phyloP scores from a whole-genome alignment of 129 eudicot species.

The Apium graveolens region DNA sequence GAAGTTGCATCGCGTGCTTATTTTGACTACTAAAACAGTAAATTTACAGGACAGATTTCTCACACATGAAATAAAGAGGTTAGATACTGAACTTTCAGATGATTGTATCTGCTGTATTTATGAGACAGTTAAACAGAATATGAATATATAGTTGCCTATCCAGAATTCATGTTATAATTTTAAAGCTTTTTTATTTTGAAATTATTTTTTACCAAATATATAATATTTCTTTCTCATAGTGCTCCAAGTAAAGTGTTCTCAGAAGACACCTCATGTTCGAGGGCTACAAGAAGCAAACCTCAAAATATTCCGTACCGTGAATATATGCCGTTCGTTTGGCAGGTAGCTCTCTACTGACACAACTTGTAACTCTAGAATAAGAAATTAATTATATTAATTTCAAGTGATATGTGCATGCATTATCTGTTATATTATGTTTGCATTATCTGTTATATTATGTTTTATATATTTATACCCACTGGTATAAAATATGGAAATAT shows the following conservation, averaged over 20 bases:
- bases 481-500: neutral
- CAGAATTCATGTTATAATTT: neutral
- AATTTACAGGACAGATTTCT: conserved; percentile 25
- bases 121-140: neutral
- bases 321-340: conserved; percentile 90
- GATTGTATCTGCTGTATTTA: neutral
- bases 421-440: neutral
- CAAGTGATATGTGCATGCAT: neutral
- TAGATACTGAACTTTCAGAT: conserved; percentile 8
- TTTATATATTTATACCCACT: neutral
- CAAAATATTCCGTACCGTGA: conserved; percentile 39
- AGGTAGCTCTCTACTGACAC: conserved; percentile 27
- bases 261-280: conserved; percentile 15
- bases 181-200: neutral
- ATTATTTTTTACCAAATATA: neutral
- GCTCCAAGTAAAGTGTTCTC: conserved; percentile 28
- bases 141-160: neutral
- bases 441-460: neutral
- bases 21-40: conserved; percentile 69
- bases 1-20: conserved; percentile 61
- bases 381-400: neutral
- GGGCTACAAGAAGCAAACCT: conserved; percentile 14
- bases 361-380: neutral
- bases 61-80: conserved; percentile 43
- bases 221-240: conserved; percentile 20